Conservation (phyloP, 2,329 filamentous ascomycete genomes). For the Fragosphaeria purpurea region DNA sequence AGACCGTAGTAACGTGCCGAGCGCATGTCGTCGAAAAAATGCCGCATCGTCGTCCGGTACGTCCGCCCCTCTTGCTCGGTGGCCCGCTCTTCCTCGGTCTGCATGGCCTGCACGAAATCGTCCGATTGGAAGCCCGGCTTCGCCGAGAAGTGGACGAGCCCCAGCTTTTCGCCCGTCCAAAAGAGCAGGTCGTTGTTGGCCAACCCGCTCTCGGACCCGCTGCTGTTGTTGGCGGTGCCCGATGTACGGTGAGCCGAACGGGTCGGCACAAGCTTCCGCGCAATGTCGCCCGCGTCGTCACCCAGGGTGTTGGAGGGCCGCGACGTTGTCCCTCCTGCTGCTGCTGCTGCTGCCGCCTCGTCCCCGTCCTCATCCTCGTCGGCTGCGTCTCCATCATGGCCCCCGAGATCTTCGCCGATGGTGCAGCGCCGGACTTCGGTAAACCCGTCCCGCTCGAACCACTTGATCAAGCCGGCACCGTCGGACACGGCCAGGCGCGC, state of each 20-base stretch:
- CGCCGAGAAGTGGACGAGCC: slow-evolving; percentile 56
- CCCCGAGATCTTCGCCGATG: slow-evolving; percentile 29
- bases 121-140: slow-evolving; percentile 36
- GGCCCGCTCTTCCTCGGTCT: slow-evolving; percentile 36
- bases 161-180: slow-evolving; percentile 82
- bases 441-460: slow-evolving; percentile 78
- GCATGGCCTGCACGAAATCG: slow-evolving; percentile 39
- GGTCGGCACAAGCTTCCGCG: slow-evolving; percentile 66
- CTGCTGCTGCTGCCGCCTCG: not conserved
- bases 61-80: slow-evolving; percentile 44
- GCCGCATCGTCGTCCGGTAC: slow-evolving; percentile 64
- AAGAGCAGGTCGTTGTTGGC: slow-evolving; percentile 64
- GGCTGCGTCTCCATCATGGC: not conserved
- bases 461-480: slow-evolving; percentile 73
- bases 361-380: slow-evolving; percentile 31
- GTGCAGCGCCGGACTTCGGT: slow-evolving; percentile 46
- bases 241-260: slow-evolving; percentile 15
- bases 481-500: slow-evolving; percentile 75
- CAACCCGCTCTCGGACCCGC: slow-evolving; percentile 14
- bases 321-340: not conserved
- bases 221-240: slow-evolving; percentile 11
- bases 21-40: slow-evolving; percentile 65
- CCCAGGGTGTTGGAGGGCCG: slow-evolving; percentile 25
- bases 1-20: slow-evolving; percentile 54
- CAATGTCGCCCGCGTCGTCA: slow-evolving; percentile 58